Evolutionary conservation across 192 early-diverging fungal genomes (phyloP), one percentile per base, ranked within the genome.

Genomic region (Backusella sp.): DNA sequence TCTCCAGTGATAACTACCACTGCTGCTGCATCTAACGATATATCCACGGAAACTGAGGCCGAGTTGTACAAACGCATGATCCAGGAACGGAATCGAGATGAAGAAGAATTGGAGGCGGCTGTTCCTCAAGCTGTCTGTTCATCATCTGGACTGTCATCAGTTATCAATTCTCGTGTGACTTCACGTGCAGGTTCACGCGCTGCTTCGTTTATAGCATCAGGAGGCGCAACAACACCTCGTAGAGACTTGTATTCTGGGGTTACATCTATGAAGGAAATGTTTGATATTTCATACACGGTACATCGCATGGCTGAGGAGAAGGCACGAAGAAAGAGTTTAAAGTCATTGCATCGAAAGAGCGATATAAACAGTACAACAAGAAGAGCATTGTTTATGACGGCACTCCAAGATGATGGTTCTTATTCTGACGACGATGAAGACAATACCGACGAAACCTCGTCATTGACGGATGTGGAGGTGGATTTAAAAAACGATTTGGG

Each of bases 201-300:
- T 1, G 39, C 41, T 30, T 71, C 70, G 14, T 30, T 71, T 23
- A 23, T 41, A 28, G 68, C 34, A 1, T 39, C 70, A 26, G 41
- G 39, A 46, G 70, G 70, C 23, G 44, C 70, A 12, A 71, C 44
- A 19, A 71, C 70, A 49, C 70, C 70, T 26, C 70, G 72, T 39
- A 56, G 72, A 15, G 72, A 73, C 9, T 26, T 73, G 3, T 73
- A 39, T 37, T 73, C 72, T 5, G 72, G 72, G 6, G 56, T 88
- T 49, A 68, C 80, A 7, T 76, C 76, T 4, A 86, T 94, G 79
- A 94, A 92, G 79, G 85, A 92, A 69, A 89, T 90, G n/a, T 92
- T 91, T 80, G 91, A 92, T 75, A 80, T 94, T 65, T 88, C 91
- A 8, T 92, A 89, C 70, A 89, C 92, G 30, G 89, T 94, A 52